Conservation (phyloP, 2,329 filamentous ascomycete species). For the Pseudogymnoascus sp. region DNA sequence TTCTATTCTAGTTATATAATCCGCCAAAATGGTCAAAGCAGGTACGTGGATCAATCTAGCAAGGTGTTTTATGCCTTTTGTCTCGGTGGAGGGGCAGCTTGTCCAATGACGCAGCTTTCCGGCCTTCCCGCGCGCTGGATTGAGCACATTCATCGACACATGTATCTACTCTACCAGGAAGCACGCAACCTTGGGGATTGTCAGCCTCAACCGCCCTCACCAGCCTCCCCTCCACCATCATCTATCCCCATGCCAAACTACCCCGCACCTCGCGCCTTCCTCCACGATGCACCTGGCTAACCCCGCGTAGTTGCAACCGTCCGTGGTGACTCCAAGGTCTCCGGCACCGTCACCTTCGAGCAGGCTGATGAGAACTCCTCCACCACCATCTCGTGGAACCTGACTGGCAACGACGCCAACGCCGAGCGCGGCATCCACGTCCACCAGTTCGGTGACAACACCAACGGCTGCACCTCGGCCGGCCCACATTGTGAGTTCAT, state of each 20-base stretch:
- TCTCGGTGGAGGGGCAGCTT: background rate
- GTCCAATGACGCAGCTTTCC: conserved; percentile 22
- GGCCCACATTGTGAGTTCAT: conserved; percentile 82
- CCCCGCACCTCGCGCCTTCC: background rate
- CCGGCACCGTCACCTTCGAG: conserved; percentile 91
- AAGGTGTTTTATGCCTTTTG: conserved; percentile 17
- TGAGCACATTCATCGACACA: conserved; percentile 48
- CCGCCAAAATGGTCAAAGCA: conserved; percentile 96
- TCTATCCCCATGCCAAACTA: background rate
- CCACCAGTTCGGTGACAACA: conserved; percentile 99
- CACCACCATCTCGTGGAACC: conserved; percentile 87
- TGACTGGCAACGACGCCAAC: conserved; percentile 86
- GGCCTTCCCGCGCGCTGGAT: conserved; percentile 41
- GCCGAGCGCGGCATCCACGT: conserved; percentile 98
- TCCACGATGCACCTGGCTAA: background rate
- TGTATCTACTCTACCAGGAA: conserved; percentile 19
- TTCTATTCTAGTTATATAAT: background rate
- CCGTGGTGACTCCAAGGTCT: conserved; percentile 95
- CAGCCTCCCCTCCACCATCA: conserved; percentile 13
- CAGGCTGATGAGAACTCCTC: conserved; percentile 74
- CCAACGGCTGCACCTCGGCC: conserved; percentile 98
- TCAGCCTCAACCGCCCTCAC: conserved; percentile 17
- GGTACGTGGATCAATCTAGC: conserved; percentile 49
- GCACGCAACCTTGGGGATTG: conserved; percentile 41
- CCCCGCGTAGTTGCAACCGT: conserved; percentile 73